phyloP scores from a whole-genome alignment of 768 basidiomycete genomes.

The Lactarius vividus region DNA sequence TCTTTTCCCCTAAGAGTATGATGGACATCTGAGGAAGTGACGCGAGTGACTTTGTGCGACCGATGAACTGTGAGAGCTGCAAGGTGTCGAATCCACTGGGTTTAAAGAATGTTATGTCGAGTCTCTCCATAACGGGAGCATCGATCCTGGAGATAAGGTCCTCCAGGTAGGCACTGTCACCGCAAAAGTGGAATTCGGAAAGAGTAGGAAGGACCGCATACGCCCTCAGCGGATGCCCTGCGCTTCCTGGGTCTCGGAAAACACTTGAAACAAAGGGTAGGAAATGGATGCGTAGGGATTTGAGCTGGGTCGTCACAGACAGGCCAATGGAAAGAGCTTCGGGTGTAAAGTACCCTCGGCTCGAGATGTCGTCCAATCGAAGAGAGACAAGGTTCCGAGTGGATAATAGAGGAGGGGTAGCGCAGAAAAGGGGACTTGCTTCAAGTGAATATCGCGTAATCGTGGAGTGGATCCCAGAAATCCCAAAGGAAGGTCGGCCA shows the following conservation, averaged over 20 bases:
- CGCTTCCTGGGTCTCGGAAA: neutral
- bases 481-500: neutral
- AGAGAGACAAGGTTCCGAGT: slow-evolving; percentile 10
- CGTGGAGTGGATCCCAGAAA: slow-evolving; percentile 11
- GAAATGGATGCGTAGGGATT: slow-evolving; percentile 1
- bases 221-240: neutral
- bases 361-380: slow-evolving; percentile 1
- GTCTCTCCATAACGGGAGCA: neutral
- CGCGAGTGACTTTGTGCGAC: neutral
- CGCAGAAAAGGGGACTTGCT: slow-evolving; percentile 1
- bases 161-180: neutral
- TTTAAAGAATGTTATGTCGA: slow-evolving; percentile 2
- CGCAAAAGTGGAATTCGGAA: slow-evolving; percentile 6
- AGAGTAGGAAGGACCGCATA: neutral
- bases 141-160: slow-evolving; percentile 7
- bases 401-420: slow-evolving; percentile 8
- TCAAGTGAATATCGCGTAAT: slow-evolving; percentile 10
- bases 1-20: neutral
- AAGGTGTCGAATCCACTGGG: neutral
- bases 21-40: neutral
- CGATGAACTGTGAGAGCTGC: slow-evolving; percentile 7
- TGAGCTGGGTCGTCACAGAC: neutral
- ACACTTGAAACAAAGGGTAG: neutral
- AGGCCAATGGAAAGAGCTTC: neutral
- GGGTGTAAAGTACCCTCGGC: neutral